phyloP scores from a whole-genome alignment of 2,329 filamentous ascomycete species.

The Erysiphe pulchra region DNA sequence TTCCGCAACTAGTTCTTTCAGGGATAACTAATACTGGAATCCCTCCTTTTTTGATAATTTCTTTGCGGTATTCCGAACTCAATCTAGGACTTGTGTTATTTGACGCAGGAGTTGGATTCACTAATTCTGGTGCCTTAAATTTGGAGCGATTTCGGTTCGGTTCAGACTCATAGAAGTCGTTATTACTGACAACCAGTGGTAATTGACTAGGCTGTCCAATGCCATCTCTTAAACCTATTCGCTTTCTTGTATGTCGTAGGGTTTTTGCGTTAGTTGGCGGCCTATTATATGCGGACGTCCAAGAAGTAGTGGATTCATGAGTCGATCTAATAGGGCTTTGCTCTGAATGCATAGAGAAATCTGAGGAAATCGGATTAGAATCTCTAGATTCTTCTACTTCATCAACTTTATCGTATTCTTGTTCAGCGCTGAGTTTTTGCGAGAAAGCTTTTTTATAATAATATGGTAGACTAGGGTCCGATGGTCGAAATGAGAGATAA shows the following conservation, averaged over 20 bases:
- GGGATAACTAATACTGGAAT: slow-evolving; percentile 39
- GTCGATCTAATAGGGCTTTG: too few relatives aligned
- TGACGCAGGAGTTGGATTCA: slow-evolving; percentile 21
- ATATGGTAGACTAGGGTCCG: too few relatives aligned
- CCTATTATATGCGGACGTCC: too few relatives aligned
- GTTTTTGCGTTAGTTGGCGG: slow-evolving; percentile 16
- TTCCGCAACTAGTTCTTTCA: slow-evolving; percentile 24
- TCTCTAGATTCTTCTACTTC: too few relatives aligned
- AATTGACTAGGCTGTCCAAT: slow-evolving; percentile 12
- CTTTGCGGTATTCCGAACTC: slow-evolving; percentile 30
- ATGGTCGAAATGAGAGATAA: too few relatives aligned
- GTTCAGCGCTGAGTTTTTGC: too few relatives aligned
- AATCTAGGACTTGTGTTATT: slow-evolving; percentile 20
- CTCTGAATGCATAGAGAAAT: too few relatives aligned
- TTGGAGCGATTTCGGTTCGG: neutral
- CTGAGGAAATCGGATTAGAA: too few relatives aligned
- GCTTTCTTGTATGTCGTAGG: slow-evolving; percentile 34
- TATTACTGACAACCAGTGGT: slow-evolving; percentile 12
- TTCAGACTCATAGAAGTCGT: neutral
- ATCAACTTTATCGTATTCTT: too few relatives aligned
- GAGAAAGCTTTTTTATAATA: too few relatives aligned
- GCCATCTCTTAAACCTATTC: slow-evolving; percentile 23
- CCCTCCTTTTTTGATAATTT: slow-evolving; percentile 30
- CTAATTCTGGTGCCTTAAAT: slow-evolving; percentile 1
- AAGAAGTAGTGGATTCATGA: too few relatives aligned